phyloP scores from a whole-genome alignment of 2,329 filamentous ascomycete species.

The Fusarium sp. region DNA sequence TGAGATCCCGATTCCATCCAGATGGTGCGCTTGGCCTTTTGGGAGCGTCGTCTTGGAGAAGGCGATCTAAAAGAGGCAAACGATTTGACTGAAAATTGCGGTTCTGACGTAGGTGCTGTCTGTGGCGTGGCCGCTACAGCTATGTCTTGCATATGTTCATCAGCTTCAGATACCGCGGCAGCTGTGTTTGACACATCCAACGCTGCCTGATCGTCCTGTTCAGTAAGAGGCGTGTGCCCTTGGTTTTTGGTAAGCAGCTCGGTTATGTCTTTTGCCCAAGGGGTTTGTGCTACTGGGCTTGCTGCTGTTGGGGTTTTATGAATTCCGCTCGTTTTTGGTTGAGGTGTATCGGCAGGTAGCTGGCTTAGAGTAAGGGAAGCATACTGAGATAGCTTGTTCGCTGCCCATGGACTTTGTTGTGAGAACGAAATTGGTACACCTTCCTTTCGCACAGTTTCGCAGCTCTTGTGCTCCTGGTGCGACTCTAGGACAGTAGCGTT shows the following conservation, averaged over 20 bases:
- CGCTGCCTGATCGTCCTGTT: neutral
- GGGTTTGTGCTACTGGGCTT: constrained; percentile 34
- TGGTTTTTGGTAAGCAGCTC: neutral
- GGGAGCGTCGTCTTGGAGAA: constrained; percentile 54
- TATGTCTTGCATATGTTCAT: constrained; percentile 15
- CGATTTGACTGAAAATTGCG: constrained; percentile 61
- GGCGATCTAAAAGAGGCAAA: constrained; percentile 65
- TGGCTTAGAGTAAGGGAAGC: constrained; percentile 16
- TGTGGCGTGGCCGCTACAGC: constrained; percentile 1
- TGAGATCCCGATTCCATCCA: constrained; percentile 40
- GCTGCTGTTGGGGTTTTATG: neutral
- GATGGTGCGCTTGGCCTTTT: constrained; percentile 24
- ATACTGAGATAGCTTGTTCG: constrained; percentile 37
- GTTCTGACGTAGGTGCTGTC: constrained; percentile 56
- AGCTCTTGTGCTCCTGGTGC: neutral
- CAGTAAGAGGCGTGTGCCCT: neutral
- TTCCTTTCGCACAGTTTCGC: constrained; percentile 1
- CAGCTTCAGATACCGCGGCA: neutral
- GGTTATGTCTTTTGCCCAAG: constrained; percentile 30
- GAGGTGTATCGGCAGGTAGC: neutral
- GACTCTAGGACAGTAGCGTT: neutral
- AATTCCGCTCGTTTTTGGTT: neutral
- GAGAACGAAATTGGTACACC: constrained; percentile 29
- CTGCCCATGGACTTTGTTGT: constrained; percentile 45
- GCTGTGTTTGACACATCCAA: constrained; percentile 5